Base-by-base conservation (phyloP, 352 stramenopile genomes). In the Phytophthora cactorum region DNA sequence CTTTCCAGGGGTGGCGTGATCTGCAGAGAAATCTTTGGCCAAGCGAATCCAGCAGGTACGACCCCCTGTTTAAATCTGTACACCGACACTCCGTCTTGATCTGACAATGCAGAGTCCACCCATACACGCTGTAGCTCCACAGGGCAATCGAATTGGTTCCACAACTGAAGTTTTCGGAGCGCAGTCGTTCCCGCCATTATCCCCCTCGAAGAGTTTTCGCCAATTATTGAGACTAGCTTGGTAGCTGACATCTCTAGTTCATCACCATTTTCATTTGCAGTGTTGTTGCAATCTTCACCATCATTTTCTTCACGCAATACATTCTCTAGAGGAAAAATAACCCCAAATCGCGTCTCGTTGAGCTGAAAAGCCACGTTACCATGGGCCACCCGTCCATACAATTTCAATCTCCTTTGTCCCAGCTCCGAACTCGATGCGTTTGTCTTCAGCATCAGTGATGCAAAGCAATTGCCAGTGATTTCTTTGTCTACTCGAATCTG, bases 91-190 rank as follows among this genome's bases (percentile, higher is more conserved):
- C 79, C 52, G n/a, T 65, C 32, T 44, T 62, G 27, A 31, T 51
- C 32, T 9, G 52, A 22, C 9, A 43, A n/a, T 25, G 36, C 17
- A 44, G 36, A 22, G n/a, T 63, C 51, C 4, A 86, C 53, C 70
- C 72, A 88, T 27, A 86, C 73, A 36, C 62, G 67, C 50, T 88
- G 69, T 11, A 88, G 44, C 52, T 86, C 72, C 12, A 90, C 59
- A 8, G 73, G 53, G 8, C 53, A 43, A 44, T 86, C 70, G 51
- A 88, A 89, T 31, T 53, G 46, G 51, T 88, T 88, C 62, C 62
- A 72, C 15, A 81, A 41, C 6, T 47, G 52, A 60, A 81, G 38
- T 27, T 45, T 63, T 43, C 52, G 70, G 27, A 66, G 39, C 14
- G 59, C 52, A 50, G 51, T 73, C 27, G 65, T 70, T 4, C 66